Percentiles rank a stretch among this genome's conserved stretches.
phyloP scores from a whole-genome alignment of 2,329 filamentous ascomycete species.

The Cladophialophora yegresii region DNA sequence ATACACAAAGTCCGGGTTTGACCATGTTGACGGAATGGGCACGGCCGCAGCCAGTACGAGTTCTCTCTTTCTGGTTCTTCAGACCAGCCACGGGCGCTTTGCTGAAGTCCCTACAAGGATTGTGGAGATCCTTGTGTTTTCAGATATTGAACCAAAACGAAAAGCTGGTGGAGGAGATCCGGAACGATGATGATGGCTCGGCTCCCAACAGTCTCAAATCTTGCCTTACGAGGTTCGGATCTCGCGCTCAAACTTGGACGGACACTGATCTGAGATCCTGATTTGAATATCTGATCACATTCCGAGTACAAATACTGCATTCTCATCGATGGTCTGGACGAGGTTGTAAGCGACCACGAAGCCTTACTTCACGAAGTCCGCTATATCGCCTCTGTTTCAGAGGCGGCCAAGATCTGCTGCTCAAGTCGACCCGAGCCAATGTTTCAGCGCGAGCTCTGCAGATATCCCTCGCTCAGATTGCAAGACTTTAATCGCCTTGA shows the following conservation, averaged over 20 bases:
- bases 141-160: constrained; percentile 12
- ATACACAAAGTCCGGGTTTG: neutral
- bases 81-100: constrained; percentile 17
- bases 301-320: constrained; percentile 6
- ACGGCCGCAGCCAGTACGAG: neutral
- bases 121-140: constrained; percentile 22
- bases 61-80: constrained; percentile 24
- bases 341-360: constrained; percentile 2
- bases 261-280: constrained; percentile 15
- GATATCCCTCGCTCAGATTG: constrained; percentile 5
- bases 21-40: constrained; percentile 18
- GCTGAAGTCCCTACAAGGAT: constrained; percentile 17
- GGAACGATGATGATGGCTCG: neutral
- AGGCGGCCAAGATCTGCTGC: constrained; percentile 19
- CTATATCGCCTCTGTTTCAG: neutral
- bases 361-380: neutral
- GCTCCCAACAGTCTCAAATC: constrained; percentile 12
- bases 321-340: constrained; percentile 22
- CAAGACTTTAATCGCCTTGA: constrained; percentile 20
- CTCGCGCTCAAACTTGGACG: constrained; percentile 14
- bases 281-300: constrained; percentile 11
- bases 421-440: constrained; percentile 18
- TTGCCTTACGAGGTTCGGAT: constrained; percentile 9
- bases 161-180: constrained; percentile 9
- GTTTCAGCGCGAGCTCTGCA: constrained; percentile 1